phyloP scores from a whole-genome alignment of 768 basidiomycete species.

The Fibroporia radiculosa region DNA sequence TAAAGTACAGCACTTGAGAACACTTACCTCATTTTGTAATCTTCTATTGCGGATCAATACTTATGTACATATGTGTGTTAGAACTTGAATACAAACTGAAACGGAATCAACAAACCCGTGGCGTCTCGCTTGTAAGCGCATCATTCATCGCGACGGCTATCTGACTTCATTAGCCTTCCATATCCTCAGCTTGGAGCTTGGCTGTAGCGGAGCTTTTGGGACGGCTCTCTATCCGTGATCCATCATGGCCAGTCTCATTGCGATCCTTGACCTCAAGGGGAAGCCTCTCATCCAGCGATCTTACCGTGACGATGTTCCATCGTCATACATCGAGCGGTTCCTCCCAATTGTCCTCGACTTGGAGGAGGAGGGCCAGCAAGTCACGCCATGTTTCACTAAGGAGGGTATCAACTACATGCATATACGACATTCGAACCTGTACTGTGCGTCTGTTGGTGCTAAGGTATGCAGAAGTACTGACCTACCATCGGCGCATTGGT shows the following conservation, averaged over 20 bases:
- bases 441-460: constrained; percentile 50
- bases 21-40: no score
- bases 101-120: background rate
- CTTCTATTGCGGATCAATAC: no score
- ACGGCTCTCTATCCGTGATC: no score
- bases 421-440: constrained; percentile 95
- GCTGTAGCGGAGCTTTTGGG: background rate
- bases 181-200: no score
- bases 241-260: constrained; percentile 62
- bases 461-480: background rate
- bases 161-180: no score
- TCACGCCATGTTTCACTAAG: constrained; percentile 92
- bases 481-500: background rate
- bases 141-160: no score
- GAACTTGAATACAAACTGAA: no score
- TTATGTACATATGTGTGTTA: no score
- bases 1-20: no score
- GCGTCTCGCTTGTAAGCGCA: no score
- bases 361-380: constrained; percentile 94
- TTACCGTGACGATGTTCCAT: constrained; percentile 91
- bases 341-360: constrained; percentile 89
- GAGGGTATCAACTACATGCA: constrained; percentile 98
- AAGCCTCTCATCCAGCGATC: constrained; percentile 96
- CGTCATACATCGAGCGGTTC: constrained; percentile 88
- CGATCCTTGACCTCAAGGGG: constrained; percentile 97